Evolutionary conservation across 208 protist genomes (phyloP), one percentile per base, ranked within the genome.

Genomic region (Endotrypanum monterogeii): DNA sequence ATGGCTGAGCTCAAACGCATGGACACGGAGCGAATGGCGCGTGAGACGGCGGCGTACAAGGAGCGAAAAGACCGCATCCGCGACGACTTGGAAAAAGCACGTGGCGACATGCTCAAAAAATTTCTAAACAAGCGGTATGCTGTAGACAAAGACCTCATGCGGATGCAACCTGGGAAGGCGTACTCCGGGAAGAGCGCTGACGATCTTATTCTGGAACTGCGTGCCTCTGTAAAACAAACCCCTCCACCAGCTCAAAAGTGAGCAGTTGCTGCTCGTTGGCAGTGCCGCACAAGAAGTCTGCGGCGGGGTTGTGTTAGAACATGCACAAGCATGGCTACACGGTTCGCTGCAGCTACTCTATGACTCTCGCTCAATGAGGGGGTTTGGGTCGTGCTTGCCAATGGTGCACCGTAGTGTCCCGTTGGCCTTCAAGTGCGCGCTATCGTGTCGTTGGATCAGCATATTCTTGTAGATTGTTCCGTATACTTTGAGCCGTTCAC

Each of bases 1-100:
- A 97, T 97, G 93, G 89, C 93, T 70, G 91, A 97, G 84, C 83
- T 97, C 74, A 97, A 97, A 82, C 89, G 91, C n/a, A 95, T 97
- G 90, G 93, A 97, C 80, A 97, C 93, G 39, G 90, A 97, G 79
- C 85, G 88, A 63, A 97, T 97, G 93, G 90, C 93, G 18, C 89
- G 93, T 32, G 93, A 97, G 77, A 97, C 91, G 25, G 87, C 89
- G 11, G 91, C 91, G 28, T 97, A 97, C 80, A 97, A 97, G 78
- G 90, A 97, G 72, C 89, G 91, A 50, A 97, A 97, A 70, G 90
- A 97, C 55, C 91, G 91, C 70, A 96, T 97, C 78, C 86, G 91
- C 25, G 88, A 94, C 66, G 93, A 97, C 68, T 73, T 97, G 70
- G 93, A 97, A 65, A 92, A 93, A 79, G 93, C 91, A 35, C 89